Percentiles rank a stretch among this genome's conserved stretches.
Conservation (phyloP, 805 yeast species). For the Schwanniomyces occidentalis region DNA sequence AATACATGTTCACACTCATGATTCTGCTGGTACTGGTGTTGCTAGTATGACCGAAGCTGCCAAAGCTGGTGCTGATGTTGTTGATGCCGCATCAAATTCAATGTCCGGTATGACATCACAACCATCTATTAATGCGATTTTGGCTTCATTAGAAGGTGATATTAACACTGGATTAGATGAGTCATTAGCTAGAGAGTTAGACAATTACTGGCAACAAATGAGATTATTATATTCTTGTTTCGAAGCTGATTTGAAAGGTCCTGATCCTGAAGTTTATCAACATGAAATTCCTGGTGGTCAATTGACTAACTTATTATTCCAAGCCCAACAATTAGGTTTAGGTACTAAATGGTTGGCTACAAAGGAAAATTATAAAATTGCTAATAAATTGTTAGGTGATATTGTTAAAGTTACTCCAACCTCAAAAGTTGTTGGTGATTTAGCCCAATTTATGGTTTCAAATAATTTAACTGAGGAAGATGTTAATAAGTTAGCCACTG, state of each 20-base stretch:
- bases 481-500: conserved; percentile 81
- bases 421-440: conserved; percentile 98
- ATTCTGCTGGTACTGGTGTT: conserved; percentile 99
- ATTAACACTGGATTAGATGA: conserved; percentile 71
- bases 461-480: conserved; percentile 87
- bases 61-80: conserved; percentile 95
- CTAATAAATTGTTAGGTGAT: conserved; percentile 90
- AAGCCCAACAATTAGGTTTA: conserved; percentile 97
- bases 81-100: conserved; percentile 95
- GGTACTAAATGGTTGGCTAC: conserved; percentile 98
- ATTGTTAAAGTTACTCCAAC: conserved; percentile 99
- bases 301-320: conserved; percentile 95
- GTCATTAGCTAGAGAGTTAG: conserved; percentile 74
- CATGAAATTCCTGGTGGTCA: conserved; percentile 99
- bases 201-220: conserved; percentile 98
- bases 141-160: conserved; percentile 90
- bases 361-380: conserved; percentile 89
- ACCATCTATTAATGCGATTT: conserved; percentile 90
- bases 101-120: conserved; percentile 99
- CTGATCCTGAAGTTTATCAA: conserved; percentile 97
- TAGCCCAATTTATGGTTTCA: conserved; percentile 99
- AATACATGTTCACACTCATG: conserved; percentile 98
- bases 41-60: conserved; percentile 96
- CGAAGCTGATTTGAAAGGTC: conserved; percentile 98
- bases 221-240: conserved; percentile 93